Evolutionary conservation across 2,329 filamentous ascomycete genomes (phyloP).

Genomic region (Fusarium tuaranense): DNA sequence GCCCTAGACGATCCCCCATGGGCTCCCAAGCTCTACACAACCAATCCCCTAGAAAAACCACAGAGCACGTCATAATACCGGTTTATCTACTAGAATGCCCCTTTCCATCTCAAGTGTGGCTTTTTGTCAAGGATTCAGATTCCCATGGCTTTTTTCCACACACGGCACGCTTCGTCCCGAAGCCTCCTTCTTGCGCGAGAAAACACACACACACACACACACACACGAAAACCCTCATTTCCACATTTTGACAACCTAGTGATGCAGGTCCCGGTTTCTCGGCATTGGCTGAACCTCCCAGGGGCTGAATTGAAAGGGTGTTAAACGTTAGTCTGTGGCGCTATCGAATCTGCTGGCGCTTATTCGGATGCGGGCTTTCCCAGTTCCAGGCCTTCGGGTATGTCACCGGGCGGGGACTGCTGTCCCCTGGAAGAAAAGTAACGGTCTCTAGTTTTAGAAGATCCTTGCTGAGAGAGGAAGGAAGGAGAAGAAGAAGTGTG

Average conservation of each 20-base stretch:
- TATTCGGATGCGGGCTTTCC: background rate
- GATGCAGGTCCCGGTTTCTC: background rate
- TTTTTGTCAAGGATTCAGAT: background rate
- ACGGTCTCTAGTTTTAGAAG: background rate
- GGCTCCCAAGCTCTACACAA: background rate
- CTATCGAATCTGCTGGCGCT: constrained; percentile 1
- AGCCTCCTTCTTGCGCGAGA: background rate
- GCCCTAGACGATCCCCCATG: background rate
- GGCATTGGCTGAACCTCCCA: background rate
- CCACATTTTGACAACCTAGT: background rate
- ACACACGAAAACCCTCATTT: background rate
- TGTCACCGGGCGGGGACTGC: background rate
- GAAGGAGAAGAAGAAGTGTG: background rate
- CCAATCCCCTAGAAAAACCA: background rate
- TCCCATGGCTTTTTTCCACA: background rate
- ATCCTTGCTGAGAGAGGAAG: background rate
- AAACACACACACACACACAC: background rate
- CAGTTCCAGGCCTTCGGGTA: background rate
- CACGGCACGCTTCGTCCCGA: background rate
- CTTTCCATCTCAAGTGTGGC: background rate
- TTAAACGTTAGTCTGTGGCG: background rate
- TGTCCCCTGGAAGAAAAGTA: background rate
- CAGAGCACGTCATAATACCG: background rate
- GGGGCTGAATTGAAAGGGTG: background rate
- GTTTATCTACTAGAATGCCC: background rate